Conservation (phyloP, 2,329 filamentous ascomycete genomes). For the Cladorrhinum sp. region DNA sequence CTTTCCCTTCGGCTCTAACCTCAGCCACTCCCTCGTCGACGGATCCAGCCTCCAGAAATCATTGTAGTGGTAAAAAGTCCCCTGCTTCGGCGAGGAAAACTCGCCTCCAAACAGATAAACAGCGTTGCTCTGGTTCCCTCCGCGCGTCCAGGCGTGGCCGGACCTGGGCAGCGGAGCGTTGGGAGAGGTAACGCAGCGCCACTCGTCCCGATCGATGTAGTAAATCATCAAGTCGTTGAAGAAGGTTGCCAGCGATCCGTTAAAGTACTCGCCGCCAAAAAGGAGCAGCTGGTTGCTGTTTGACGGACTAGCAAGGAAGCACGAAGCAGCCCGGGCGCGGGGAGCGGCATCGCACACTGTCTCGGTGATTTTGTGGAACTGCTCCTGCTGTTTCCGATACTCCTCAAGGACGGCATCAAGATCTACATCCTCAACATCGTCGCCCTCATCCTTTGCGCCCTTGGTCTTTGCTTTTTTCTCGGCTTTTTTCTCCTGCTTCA, state of each 20-base stretch:
- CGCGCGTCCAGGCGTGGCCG: conserved; percentile 92
- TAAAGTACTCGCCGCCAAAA: conserved; percentile 95
- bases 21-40: conserved; percentile 80
- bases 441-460: conserved; percentile 69
- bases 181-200: conserved; percentile 84
- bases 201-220: conserved; percentile 81
- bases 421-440: conserved; percentile 88
- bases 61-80: conserved; percentile 98
- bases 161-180: conserved; percentile 88
- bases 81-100: conserved; percentile 94
- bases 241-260: conserved; percentile 77
- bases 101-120: conserved; percentile 95
- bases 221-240: conserved; percentile 67
- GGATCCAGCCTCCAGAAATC: conserved; percentile 96
- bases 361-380: conserved; percentile 92
- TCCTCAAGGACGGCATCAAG: conserved; percentile 90
- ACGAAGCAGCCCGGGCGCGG: conserved; percentile 73
- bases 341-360: conserved; percentile 68
- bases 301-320: conserved; percentile 78
- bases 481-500: conserved; percentile 83
- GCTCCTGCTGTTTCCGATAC: conserved; percentile 89
- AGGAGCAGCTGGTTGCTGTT: conserved; percentile 86
- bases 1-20: conserved; percentile 76
- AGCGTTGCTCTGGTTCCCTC: conserved; percentile 73
- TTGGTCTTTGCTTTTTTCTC: conserved; percentile 79